Percentiles rank a stretch among this genome's conserved stretches.
phyloP scores from a whole-genome alignment of 106 monocot species.

The Dendrobium catenatum region DNA sequence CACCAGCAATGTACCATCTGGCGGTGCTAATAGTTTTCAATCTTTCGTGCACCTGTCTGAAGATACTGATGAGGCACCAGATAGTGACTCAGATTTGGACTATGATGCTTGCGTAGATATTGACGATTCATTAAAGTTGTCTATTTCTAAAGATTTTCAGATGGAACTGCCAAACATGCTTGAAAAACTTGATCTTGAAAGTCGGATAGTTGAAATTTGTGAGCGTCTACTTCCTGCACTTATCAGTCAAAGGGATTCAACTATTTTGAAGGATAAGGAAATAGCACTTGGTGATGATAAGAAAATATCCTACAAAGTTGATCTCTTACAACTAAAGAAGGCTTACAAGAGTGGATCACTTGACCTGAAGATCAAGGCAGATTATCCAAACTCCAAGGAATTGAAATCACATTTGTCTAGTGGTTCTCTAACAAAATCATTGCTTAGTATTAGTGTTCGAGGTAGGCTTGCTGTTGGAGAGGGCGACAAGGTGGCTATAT shows the following conservation, averaged over 20 bases:
- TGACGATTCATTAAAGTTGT: constrained; percentile 51
- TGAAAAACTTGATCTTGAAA: constrained; percentile 61
- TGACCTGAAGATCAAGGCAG: constrained; percentile 91
- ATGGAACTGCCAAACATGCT: constrained; percentile 47
- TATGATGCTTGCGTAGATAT: constrained; percentile 57
- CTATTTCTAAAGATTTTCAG: constrained; percentile 56
- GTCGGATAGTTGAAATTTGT: constrained; percentile 53
- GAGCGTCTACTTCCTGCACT: constrained; percentile 57
- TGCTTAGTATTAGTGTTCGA: constrained; percentile 68
- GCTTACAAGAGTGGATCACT: constrained; percentile 91
- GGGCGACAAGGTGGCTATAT: constrained; percentile 93
- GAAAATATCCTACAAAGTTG: constrained; percentile 40
- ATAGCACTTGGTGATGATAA: constrained; percentile 59
- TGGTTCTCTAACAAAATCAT: constrained; percentile 78
- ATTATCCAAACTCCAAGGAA: constrained; percentile 89
- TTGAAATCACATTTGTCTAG: constrained; percentile 67
- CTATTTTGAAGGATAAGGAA: constrained; percentile 70
- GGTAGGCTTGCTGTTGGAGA: constrained; percentile 95
- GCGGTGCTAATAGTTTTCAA: constrained; percentile 37
- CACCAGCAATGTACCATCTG: constrained; percentile 25
- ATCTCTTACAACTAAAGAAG: constrained; percentile 82
- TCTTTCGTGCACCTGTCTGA: constrained; percentile 51
- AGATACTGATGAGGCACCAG: constrained; percentile 53
- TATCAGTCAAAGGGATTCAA: constrained; percentile 37
- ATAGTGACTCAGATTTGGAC: constrained; percentile 92